These are phyloP conservation scores for Mercurialis annua DNA, from an alignment of 345 rosid species.

Conservation along the genomic window DNA sequence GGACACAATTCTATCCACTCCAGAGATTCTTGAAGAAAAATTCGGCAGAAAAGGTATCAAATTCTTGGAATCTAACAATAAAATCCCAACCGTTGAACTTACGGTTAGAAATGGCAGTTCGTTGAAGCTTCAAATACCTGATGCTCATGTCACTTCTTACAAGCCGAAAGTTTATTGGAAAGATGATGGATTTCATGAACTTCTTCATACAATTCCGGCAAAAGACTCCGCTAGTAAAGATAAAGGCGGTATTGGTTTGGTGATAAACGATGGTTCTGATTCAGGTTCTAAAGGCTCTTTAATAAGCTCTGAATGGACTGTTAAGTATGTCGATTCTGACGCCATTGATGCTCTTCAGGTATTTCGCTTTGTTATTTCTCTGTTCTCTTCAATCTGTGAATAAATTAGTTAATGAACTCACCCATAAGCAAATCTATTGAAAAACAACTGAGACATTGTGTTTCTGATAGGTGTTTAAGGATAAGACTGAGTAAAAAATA, in stretches of 20 bases:
- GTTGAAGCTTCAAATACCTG: constrained; percentile 49
- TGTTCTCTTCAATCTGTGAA: not conserved
- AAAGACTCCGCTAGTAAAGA: constrained; percentile 23
- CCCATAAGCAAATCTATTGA: too few relatives aligned
- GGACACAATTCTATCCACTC: constrained; percentile 23
- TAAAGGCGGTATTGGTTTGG: constrained; percentile 76
- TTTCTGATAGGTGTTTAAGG: too few relatives aligned
- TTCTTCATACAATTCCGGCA: constrained; percentile 62
- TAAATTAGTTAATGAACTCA: too few relatives aligned
- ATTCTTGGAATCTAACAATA: constrained; percentile 55
- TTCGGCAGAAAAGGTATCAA: constrained; percentile 76
- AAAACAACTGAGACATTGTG: too few relatives aligned
- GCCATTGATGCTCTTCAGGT: constrained; percentile 94
- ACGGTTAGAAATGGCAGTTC: constrained; percentile 85
- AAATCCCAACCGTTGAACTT: constrained; percentile 54
- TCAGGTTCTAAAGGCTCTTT: constrained; percentile 46
- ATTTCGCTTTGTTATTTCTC: not conserved
- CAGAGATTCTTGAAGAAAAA: constrained; percentile 53
- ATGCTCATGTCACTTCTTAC: constrained; percentile 80
- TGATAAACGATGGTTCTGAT: constrained; percentile 52
- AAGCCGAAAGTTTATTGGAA: constrained; percentile 80
- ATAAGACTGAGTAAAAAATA: not conserved
- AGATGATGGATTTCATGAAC: constrained; percentile 75
- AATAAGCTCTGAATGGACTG: constrained; percentile 55
- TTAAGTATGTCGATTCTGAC: constrained; percentile 76